phyloP scores from a whole-genome alignment of 2,329 filamentous ascomycete species.

The Berkeleyomyces basicola region DNA sequence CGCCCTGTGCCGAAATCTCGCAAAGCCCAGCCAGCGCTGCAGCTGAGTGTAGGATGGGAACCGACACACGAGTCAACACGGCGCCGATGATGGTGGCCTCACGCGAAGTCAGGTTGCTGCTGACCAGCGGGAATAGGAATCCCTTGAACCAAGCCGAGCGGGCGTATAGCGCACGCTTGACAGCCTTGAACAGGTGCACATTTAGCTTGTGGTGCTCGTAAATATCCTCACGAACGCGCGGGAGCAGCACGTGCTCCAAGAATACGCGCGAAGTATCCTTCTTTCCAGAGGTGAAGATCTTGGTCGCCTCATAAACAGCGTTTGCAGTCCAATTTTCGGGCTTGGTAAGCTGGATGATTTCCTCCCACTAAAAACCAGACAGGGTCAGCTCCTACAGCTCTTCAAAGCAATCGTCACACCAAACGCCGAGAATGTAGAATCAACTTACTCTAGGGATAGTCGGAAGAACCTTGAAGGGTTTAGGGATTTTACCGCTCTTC shows the following conservation, averaged over 20 bases:
- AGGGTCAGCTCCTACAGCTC: neutral
- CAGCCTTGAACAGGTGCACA: constrained; percentile 80
- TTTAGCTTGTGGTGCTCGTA: constrained; percentile 89
- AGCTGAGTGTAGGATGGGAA: constrained; percentile 83
- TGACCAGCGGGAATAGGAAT: constrained; percentile 77
- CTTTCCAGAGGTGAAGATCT: constrained; percentile 78
- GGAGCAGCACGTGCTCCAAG: constrained; percentile 71
- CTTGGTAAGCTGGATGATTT: constrained; percentile 67
- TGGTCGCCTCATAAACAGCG: constrained; percentile 70
- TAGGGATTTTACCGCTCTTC: constrained; percentile 47
- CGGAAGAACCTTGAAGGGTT: constrained; percentile 93
- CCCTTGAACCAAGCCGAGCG: constrained; percentile 95
- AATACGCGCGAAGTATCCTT: constrained; percentile 69
- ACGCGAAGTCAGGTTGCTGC: constrained; percentile 70
- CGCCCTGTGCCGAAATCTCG: constrained; percentile 85
- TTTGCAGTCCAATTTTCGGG: constrained; percentile 63
- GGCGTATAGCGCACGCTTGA: constrained; percentile 89
- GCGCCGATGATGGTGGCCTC: constrained; percentile 86
- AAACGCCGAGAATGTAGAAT: neutral
- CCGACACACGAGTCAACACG: constrained; percentile 67
- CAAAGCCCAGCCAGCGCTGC: constrained; percentile 83
- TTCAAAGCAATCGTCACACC: neutral
- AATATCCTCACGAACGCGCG: constrained; percentile 85
- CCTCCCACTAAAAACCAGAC: constrained; percentile 49
- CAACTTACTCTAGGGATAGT: constrained; percentile 44